phyloP scores from a whole-genome alignment of 192 early-diverging fungal genomes.

The Gaertneriomyces sp. region DNA sequence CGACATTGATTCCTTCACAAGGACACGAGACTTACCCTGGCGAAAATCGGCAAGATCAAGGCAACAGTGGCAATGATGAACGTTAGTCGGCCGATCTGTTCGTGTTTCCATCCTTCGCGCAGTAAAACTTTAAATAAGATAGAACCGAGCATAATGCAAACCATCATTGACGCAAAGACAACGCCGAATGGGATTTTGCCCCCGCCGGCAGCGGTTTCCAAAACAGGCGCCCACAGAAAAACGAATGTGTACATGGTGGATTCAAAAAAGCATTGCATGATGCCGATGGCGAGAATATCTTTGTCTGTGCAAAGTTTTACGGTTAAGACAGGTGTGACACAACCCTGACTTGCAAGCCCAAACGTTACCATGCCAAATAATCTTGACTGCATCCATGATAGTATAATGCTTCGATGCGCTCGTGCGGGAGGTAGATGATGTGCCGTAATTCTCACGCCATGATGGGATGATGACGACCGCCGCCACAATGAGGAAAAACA shows the following conservation, averaged over 20 bases:
- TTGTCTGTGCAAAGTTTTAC: conserved; percentile 4
- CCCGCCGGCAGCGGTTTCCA: conserved; percentile 23
- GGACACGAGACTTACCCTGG: conserved; percentile 2
- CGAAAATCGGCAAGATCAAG: conserved; percentile 18
- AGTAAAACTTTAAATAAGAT: conserved; percentile 29
- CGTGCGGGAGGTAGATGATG: too few species aligned
- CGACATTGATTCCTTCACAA: background rate
- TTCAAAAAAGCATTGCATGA: conserved; percentile 49
- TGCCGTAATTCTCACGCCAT: conserved; percentile 78
- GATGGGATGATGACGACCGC: conserved; percentile 45
- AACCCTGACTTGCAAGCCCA: background rate
- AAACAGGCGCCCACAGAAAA: conserved; percentile 45
- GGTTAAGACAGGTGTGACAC: too few species aligned
- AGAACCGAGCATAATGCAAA: conserved; percentile 50
- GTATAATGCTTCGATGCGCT: background rate
- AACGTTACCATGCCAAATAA: conserved; percentile 16
- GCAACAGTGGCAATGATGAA: conserved; percentile 26
- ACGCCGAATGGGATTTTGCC: conserved; percentile 44
- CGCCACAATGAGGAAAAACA: conserved; percentile 47
- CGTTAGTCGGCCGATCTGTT: conserved; percentile 20
- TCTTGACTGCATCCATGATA: conserved; percentile 8
- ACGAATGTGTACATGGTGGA: conserved; percentile 53
- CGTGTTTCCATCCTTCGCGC: conserved; percentile 11
- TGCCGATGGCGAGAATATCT: conserved; percentile 40
- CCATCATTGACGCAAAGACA: conserved; percentile 51